Evolutionary conservation across 2,329 filamentous ascomycete species (phyloP).

Genomic region (Ophiocordyceps robertsii): DNA sequence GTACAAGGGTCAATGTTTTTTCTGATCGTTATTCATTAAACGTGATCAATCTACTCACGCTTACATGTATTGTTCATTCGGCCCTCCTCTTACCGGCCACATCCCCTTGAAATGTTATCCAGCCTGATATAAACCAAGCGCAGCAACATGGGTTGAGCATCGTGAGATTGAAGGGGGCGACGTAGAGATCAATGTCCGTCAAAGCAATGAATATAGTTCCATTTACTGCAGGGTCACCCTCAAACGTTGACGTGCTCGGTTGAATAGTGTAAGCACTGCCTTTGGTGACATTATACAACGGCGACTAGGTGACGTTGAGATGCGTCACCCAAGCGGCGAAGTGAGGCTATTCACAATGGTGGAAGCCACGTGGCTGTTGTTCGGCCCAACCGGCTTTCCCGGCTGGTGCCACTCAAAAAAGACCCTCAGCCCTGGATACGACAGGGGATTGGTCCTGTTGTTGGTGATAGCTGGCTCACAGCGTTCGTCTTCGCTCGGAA

Average conservation of each 20-base stretch:
- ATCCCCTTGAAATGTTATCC: too few species aligned
- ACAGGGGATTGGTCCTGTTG: slow-evolving; percentile 58
- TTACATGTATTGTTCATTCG: too few species aligned
- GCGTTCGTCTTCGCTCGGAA: slow-evolving; percentile 31
- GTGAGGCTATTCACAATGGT: slow-evolving; percentile 42
- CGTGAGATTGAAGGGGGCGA: slow-evolving; percentile 66
- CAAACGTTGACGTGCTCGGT: slow-evolving; percentile 54
- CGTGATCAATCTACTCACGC: too few species aligned
- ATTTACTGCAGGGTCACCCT: slow-evolving; percentile 57
- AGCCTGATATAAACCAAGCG: slow-evolving; percentile 64
- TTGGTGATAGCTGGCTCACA: slow-evolving; percentile 53
- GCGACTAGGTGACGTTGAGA: slow-evolving; percentile 60
- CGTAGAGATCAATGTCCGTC: slow-evolving; percentile 52
- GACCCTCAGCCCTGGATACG: slow-evolving; percentile 60
- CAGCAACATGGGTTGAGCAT: slow-evolving; percentile 66
- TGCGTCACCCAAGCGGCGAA: slow-evolving; percentile 70
- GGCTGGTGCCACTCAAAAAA: slow-evolving; percentile 61
- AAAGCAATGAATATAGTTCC: slow-evolving; percentile 69
- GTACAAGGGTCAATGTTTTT: too few species aligned
- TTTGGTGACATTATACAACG: slow-evolving; percentile 38
- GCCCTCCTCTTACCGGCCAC: too few species aligned
- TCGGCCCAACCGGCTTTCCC: slow-evolving; percentile 57
- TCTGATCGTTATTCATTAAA: too few species aligned
- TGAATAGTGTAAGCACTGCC: slow-evolving; percentile 56
- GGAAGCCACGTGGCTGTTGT: slow-evolving; percentile 66